A percentile compares a stretch with the other conserved stretches of the same genome.
These are phyloP conservation scores for Leishmania tarentolae DNA, from an alignment of 208 protist species.

Conservation along the genomic window DNA sequence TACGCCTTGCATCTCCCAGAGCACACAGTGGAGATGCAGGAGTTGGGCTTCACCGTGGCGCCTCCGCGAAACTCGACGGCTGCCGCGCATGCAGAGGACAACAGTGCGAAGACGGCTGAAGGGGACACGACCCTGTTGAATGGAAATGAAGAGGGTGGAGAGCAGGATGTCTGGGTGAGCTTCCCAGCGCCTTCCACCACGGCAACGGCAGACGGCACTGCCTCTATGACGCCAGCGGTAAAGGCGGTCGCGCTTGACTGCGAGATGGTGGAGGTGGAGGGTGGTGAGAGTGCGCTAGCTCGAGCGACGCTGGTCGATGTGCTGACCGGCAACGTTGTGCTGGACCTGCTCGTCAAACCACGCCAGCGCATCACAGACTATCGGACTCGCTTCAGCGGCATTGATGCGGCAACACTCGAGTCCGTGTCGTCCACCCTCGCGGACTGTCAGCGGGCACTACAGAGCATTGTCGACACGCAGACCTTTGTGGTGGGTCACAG, in stretches of 20 bases:
- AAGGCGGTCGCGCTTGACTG: constrained; percentile 87
- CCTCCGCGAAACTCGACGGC: constrained; percentile 11
- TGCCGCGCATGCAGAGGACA: not conserved
- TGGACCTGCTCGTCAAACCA: constrained; percentile 91
- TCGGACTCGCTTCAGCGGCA: constrained; percentile 90
- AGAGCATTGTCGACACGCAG: constrained; percentile 52
- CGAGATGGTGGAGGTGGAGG: constrained; percentile 87
- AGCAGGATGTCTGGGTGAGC: constrained; percentile 6
- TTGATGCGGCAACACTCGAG: constrained; percentile 75
- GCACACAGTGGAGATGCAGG: constrained; percentile 37
- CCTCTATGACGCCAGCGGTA: not conserved
- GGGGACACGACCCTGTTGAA: not conserved
- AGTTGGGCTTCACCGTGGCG: constrained; percentile 52
- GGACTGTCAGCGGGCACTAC: constrained; percentile 76
- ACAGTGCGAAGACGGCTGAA: not conserved
- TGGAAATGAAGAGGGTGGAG: not conserved
- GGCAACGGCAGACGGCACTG: not conserved
- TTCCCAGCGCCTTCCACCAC: constrained; percentile 2
- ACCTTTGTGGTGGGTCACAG: constrained; percentile 93
- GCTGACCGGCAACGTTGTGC: constrained; percentile 49
- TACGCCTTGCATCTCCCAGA: constrained; percentile 61
- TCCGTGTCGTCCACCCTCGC: constrained; percentile 67
- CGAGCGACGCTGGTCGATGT: constrained; percentile 87
- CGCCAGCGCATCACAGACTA: constrained; percentile 79
- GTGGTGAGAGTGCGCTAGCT: constrained; percentile 71